A percentile compares a stretch with the other conserved stretches of the same genome.
These are phyloP conservation scores for Ascochyta pisi DNA, from an alignment of 2,329 filamentous ascomycete species.

Conservation along the genomic window DNA sequence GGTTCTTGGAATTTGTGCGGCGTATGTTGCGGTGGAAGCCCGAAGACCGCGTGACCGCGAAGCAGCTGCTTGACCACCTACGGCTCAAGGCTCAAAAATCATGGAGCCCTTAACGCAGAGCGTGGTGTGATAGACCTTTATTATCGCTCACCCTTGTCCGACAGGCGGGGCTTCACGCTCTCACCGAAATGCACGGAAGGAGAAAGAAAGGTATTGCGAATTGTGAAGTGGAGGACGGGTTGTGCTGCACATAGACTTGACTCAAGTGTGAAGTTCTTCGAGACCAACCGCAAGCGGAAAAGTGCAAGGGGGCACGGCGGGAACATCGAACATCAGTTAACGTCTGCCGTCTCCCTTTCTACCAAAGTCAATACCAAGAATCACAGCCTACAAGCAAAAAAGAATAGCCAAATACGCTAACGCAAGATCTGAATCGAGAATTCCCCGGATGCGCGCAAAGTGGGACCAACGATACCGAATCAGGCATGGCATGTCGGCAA, in stretches of 20 bases:
- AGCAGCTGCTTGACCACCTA: constrained; percentile 22
- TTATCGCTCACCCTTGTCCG: constrained; percentile 1
- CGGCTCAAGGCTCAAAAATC: constrained; percentile 15
- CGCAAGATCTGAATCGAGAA: constrained; percentile 11
- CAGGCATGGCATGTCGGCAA: constrained; percentile 7
- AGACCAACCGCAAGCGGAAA: constrained; percentile 5
- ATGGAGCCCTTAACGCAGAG: not conserved
- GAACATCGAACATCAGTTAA: not conserved
- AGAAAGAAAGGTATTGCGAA: not conserved
- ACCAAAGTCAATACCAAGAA: not conserved
- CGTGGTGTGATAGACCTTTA: not conserved
- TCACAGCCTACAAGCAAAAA: not conserved
- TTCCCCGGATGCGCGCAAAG: constrained; percentile 13
- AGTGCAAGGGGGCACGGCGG: constrained; percentile 6
- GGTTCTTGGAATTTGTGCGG: constrained; percentile 42
- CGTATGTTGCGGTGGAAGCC: constrained; percentile 49
- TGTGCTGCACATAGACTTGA: constrained; percentile 6
- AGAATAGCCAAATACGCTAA: not conserved
- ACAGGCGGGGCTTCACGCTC: not conserved
- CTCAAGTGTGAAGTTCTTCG: not conserved
- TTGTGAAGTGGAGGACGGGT: not conserved
- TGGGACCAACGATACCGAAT: constrained; percentile 2
- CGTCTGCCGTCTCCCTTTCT: not conserved
- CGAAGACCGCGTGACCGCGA: constrained; percentile 36
- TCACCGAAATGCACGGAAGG: constrained; percentile 1